Conservation (phyloP, 2,329 filamentous ascomycete species). For the Cladosporium phlei region DNA sequence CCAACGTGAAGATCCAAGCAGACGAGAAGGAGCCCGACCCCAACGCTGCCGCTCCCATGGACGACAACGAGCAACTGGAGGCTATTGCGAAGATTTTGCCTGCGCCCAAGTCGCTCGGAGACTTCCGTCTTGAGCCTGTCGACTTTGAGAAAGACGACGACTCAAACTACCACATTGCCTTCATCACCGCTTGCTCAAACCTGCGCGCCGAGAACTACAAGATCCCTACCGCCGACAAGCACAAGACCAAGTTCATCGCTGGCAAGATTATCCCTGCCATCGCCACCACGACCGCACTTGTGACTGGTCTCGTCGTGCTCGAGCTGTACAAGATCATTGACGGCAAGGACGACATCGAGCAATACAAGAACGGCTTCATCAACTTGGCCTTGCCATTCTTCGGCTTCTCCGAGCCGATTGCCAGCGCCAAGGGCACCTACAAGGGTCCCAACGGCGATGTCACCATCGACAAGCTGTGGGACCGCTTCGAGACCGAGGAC, state of each 20-base stretch:
- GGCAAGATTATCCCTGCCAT: slow-evolving; percentile 99
- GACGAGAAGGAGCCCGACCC: slow-evolving; percentile 93
- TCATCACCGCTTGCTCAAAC: slow-evolving; percentile 96
- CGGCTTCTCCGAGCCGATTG: slow-evolving; percentile 94
- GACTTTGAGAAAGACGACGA: slow-evolving; percentile 99
- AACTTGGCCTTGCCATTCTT: slow-evolving; percentile 97
- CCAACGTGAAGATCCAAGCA: slow-evolving; percentile 92
- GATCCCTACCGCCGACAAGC: slow-evolving; percentile 83
- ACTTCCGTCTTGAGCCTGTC: slow-evolving; percentile 84
- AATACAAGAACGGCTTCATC: slow-evolving; percentile 99
- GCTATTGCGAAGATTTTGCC: slow-evolving; percentile 70
- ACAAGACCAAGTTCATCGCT: slow-evolving; percentile 99
- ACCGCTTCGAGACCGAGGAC: slow-evolving; percentile 86
- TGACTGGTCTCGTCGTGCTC: slow-evolving; percentile 86
- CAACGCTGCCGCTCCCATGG: slow-evolving; percentile 58
- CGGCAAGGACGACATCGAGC: slow-evolving; percentile 91
- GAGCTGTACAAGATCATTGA: slow-evolving; percentile 97
- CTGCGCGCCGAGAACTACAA: slow-evolving; percentile 97
- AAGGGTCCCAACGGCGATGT: slow-evolving; percentile 72
- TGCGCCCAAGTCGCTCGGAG: slow-evolving; percentile 71
- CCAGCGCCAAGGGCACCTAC: slow-evolving; percentile 89
- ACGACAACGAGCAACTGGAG: slow-evolving; percentile 72
- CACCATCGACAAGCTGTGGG: slow-evolving; percentile 93
- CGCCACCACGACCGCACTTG: slow-evolving; percentile 91
- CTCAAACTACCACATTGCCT: slow-evolving; percentile 96